These are phyloP conservation scores for Suillus brevipes DNA, from an alignment of 768 basidiomycete species.

Conservation along the genomic window DNA sequence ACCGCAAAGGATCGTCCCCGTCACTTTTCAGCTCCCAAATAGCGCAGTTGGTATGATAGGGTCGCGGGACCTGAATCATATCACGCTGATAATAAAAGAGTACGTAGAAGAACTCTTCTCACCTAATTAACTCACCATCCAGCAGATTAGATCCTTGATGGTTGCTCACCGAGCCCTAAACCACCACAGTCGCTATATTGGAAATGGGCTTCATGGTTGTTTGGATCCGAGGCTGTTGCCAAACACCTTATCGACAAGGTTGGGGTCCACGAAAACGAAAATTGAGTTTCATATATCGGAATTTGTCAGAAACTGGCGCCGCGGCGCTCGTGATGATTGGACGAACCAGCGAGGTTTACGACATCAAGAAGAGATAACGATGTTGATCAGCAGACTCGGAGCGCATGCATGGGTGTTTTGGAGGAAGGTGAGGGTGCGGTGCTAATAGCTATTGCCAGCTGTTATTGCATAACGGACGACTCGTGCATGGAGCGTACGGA, in stretches of 20 bases:
- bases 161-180: neutral
- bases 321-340: neutral
- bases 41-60: neutral
- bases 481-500: too few relatives aligned
- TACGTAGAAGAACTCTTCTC: neutral
- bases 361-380: too few relatives aligned
- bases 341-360: neutral
- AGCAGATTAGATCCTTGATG: neutral
- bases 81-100: neutral
- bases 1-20: neutral
- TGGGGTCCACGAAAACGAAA: neutral
- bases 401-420: too few relatives aligned
- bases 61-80: too few relatives aligned
- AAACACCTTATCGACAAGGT: neutral
- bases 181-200: too few relatives aligned
- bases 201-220: neutral
- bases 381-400: too few relatives aligned
- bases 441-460: too few relatives aligned
- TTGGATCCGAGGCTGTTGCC: slow-evolving; percentile 2
- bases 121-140: neutral
- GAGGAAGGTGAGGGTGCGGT: too few relatives aligned
- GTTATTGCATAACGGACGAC: too few relatives aligned
- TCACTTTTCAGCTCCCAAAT: neutral
- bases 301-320: too few relatives aligned
- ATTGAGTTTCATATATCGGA: too few relatives aligned